A percentile compares a stretch with the other conserved stretches of the same genome.
Conservation (phyloP, 805 yeast species). For the Ogataea ganodermae region DNA sequence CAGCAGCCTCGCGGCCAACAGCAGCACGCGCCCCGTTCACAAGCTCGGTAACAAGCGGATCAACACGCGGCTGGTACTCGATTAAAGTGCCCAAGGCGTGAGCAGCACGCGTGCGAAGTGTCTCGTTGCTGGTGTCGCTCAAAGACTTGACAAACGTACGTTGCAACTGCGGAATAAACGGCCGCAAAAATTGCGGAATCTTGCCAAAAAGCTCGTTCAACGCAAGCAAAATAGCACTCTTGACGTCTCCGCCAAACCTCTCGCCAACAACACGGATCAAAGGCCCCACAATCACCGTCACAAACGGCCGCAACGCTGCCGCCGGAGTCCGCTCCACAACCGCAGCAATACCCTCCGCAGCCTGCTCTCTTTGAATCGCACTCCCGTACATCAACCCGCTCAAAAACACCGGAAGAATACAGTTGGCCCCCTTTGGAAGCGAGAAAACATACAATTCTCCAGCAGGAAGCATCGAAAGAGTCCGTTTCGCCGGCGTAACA, state of each 20-base stretch:
- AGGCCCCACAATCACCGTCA: slow-evolving; percentile 95
- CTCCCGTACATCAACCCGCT: slow-evolving; percentile 96
- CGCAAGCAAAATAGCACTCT: slow-evolving; percentile 89
- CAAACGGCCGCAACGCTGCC: slow-evolving; percentile 78
- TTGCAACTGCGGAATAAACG: slow-evolving; percentile 96
- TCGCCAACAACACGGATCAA: slow-evolving; percentile 97
- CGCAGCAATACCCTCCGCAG: slow-evolving; percentile 89
- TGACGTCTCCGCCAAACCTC: slow-evolving; percentile 85
- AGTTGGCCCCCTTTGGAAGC: slow-evolving; percentile 80
- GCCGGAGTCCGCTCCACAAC: slow-evolving; percentile 84
- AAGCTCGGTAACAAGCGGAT: slow-evolving; percentile 84
- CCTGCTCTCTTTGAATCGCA: slow-evolving; percentile 74
- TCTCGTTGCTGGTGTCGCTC: slow-evolving; percentile 72
- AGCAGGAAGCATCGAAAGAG: slow-evolving; percentile 65
- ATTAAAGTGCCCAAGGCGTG: slow-evolving; percentile 85
- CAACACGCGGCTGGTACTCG: slow-evolving; percentile 89
- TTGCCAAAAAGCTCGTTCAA: slow-evolving; percentile 74
- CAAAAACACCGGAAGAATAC: slow-evolving; percentile 85
- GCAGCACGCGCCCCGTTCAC: slow-evolving; percentile 71
- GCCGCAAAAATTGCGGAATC: slow-evolving; percentile 88
- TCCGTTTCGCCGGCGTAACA: slow-evolving; percentile 77
- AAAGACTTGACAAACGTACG: slow-evolving; percentile 93
- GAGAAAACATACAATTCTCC: slow-evolving; percentile 72
- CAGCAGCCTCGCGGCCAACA: slow-evolving; percentile 48
- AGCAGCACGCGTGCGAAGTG: slow-evolving; percentile 82